A percentile compares a stretch with the other conserved stretches of the same genome.
phyloP scores from a whole-genome alignment of 1,139 yeast species.

The Debaryomyces coudertii region DNA sequence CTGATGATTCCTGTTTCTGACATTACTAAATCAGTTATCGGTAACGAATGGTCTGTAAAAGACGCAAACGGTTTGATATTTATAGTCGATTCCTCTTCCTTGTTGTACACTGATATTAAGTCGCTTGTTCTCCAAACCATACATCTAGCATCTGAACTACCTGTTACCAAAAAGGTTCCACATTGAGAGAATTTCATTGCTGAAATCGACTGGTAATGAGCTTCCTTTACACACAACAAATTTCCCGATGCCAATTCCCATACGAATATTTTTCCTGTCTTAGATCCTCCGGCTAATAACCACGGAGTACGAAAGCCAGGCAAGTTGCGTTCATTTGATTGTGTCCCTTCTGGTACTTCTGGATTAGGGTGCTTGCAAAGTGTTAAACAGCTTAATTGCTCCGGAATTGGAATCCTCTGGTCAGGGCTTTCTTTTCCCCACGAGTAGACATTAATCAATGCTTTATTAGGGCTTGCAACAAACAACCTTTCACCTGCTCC shows the following conservation, averaged over 20 bases:
- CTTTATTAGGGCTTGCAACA: slow-evolving; percentile 68
- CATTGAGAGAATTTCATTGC: slow-evolving; percentile 61
- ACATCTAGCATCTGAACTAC: slow-evolving; percentile 82
- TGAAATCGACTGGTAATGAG: slow-evolving; percentile 81
- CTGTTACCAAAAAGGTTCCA: slow-evolving; percentile 70
- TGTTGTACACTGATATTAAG: slow-evolving; percentile 44
- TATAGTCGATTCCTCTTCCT: slow-evolving; percentile 21
- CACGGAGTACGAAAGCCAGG: slow-evolving; percentile 58
- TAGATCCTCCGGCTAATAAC: slow-evolving; percentile 73
- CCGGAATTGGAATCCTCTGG: slow-evolving; percentile 87
- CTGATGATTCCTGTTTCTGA: slow-evolving; percentile 51
- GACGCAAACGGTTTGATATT: slow-evolving; percentile 48
- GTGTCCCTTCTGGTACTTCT: slow-evolving; percentile 10
- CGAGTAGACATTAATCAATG: slow-evolving; percentile 72
- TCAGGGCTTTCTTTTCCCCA: slow-evolving; percentile 81
- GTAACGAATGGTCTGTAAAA: slow-evolving; percentile 75
- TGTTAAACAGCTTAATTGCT: slow-evolving; percentile 63
- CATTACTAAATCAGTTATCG: slow-evolving; percentile 64
- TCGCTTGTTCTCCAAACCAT: slow-evolving; percentile 75
- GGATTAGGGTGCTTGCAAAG: slow-evolving; percentile 43
- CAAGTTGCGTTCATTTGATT: slow-evolving; percentile 12
- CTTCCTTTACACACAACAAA: slow-evolving; percentile 70
- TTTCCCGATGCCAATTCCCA: slow-evolving; percentile 90
- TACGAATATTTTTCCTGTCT: slow-evolving; percentile 71
- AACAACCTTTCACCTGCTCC: slow-evolving; percentile 53